Base-by-base conservation (phyloP, 441 rosid species). In the Erodium texanum region DNA sequence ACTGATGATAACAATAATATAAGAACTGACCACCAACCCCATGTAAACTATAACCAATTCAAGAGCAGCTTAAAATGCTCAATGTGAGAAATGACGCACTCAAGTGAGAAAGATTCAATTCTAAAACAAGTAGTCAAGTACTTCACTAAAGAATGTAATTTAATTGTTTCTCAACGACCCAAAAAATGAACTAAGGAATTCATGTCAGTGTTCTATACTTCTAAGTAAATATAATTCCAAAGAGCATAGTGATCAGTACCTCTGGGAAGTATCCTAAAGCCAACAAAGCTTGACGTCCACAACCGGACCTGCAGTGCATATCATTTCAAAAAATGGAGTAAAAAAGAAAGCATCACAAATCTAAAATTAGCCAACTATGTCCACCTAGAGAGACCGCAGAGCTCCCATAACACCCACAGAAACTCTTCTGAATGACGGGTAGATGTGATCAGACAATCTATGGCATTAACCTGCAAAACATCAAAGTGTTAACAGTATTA, bases 321-420 rank as follows among this genome's bases (percentile, higher is more conserved):
- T 74, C 70, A 79, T 64, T 67, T 79, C 52, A 32, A 66, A 54
- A 77, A 79, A 50, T 59, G 68, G 70, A 41, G 41, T 65, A 74
- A 50, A 78, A 70, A 75, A 65, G 72, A 72, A 72, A 65, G 67
- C 66, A 41, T 32, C 22, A 23, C 66, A 36, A 68, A 54, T 43
- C 68, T 71, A 50, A 56, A 36, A 78, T 50, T 72, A 56, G 23
- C 58, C 32, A 75, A 63, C 27, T 38, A 65, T 58, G 66, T 74
- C 66, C 70, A 92, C 99, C 99, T 94, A 34, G 97, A 89, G 65
- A 92, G 85, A 64, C 89, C 94, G 78, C 97, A 93, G 34, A 94
- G 84, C 82, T 94, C 99, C 99, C 99, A 92, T 68, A 92, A 82
- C 70, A 87, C 92, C 98, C 97, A 90, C 64, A 94, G 76, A 82